Evolutionary conservation across 345 rosid genomes (phyloP), one percentile per base, ranked within the genome.

Genomic region (Leavenworthia alabamica): DNA sequence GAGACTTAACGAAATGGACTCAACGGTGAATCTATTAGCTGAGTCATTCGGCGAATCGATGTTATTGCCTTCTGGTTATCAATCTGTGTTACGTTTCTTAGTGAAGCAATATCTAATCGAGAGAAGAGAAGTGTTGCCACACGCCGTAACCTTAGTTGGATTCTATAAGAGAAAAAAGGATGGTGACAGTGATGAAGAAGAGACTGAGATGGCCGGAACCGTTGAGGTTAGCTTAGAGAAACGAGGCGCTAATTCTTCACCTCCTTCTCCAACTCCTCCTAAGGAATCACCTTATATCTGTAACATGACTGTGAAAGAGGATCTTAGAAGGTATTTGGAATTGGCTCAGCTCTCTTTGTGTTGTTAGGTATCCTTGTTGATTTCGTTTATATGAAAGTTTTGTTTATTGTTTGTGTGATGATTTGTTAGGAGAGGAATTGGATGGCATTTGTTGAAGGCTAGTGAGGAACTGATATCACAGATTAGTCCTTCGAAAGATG

Each of bases 381-480:
- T 47, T 47, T 58, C 0, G 40, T 4, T 32, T n/a, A 16, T 31
- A 35, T 15, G 24, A 58, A 8, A 40, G 59, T 20, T 64, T 64
- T 24, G 5, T 45, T 47, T 36, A 48, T 22, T 68, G 44, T 41
- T 20, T 62, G 23, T 46, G 60, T 57, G 41, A 15, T 72, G 41
- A 71, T 71, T 45, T 62, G 63, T 44, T 81, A 92, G 98, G 93
- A 81, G 75, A 62, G 87, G 95, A 37, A 85, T 92, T 26, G 97
- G 95, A 16, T 92, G 96, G 95, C 86, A 89, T 80, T 91, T 92
- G 74, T 75, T 89, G 75, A 89, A 80, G 82, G 95, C 95, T 14
- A 79, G 95, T 64, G 97, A 86, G 80, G 93, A 89, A 63, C 44
- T 92, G 14, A 82, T 92, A 70, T 70, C 82, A 3, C 80, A 73